Percentiles rank a stretch among this genome's conserved stretches.
phyloP scores from a whole-genome alignment of 2,329 filamentous ascomycete genomes.

The Hypoxylon sp. region DNA sequence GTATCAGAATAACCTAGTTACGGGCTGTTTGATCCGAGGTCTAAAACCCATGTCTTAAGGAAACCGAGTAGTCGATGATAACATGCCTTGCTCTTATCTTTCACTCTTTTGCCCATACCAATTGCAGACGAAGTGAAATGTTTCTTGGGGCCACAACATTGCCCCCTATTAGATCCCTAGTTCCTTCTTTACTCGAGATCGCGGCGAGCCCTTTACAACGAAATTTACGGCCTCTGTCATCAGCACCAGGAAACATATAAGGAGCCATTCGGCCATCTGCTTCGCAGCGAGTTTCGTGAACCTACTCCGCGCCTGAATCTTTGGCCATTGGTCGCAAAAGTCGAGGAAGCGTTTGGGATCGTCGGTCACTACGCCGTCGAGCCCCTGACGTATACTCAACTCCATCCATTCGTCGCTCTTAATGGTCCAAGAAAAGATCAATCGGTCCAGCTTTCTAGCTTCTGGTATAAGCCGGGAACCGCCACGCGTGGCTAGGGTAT shows the following conservation, averaged over 20 bases:
- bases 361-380: conserved; percentile 15
- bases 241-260: background rate
- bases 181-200: background rate
- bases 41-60: background rate
- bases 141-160: background rate
- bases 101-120: background rate
- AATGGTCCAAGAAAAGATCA: conserved; percentile 4
- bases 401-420: conserved; percentile 8
- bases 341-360: conserved; percentile 12
- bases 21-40: background rate
- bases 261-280: background rate
- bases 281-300: background rate
- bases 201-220: background rate
- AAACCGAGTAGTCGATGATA: background rate
- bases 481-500: conserved; percentile 1
- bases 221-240: background rate
- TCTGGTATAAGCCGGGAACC: background rate
- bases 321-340: conserved; percentile 3
- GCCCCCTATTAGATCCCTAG: background rate
- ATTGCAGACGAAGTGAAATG: background rate
- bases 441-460: background rate
- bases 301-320: background rate
- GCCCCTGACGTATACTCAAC: background rate
- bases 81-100: background rate
- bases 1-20: conserved; percentile 4